A percentile compares a stretch with the other conserved stretches of the same genome.
Conservation (phyloP, 306 rosid genomes). For the Sphenostylis stenocarpa region DNA sequence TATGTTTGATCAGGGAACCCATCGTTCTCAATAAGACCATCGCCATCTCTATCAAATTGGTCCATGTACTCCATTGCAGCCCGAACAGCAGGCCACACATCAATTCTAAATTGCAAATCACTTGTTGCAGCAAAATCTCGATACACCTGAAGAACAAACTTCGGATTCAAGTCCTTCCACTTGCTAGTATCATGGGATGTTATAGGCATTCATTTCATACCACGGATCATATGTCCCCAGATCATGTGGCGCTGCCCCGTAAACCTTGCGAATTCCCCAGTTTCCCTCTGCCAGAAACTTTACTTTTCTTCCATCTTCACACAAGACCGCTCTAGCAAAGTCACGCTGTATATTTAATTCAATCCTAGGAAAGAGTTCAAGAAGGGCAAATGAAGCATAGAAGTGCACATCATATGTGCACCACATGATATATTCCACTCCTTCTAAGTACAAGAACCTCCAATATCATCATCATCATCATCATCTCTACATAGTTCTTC, state of each 20-base stretch:
- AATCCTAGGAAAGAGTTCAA: constrained; percentile 89
- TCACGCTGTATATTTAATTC: constrained; percentile 95
- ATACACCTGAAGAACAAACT: constrained; percentile 91
- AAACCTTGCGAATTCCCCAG: constrained; percentile 91
- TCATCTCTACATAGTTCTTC: constrained; percentile 30
- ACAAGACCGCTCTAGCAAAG: constrained; percentile 91
- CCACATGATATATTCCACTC: constrained; percentile 98
- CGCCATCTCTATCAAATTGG: constrained; percentile 86
- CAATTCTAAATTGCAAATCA: constrained; percentile 91
- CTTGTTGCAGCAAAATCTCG: constrained; percentile 91
- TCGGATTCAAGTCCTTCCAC: constrained; percentile 98
- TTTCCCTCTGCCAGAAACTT: constrained; percentile 95
- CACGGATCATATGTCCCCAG: constrained; percentile 98
- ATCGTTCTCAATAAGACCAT: constrained; percentile 91
- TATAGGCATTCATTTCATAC: constrained; percentile 95
- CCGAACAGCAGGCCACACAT: constrained; percentile 98
- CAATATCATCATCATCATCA: constrained; percentile 77
- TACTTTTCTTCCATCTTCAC: constrained; percentile 92
- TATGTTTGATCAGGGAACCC: constrained; percentile 99
- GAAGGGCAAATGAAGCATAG: constrained; percentile 98
- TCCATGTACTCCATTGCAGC: constrained; percentile 96
- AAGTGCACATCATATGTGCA: constrained; percentile 98
- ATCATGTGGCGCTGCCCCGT: constrained; percentile 97
- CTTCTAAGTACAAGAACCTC: constrained; percentile 97
- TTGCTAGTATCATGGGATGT: constrained; percentile 93